Evolutionary conservation across 441 rosid genomes (phyloP), one percentile per base, ranked within the genome.

Genomic region (Manihot esculenta): DNA sequence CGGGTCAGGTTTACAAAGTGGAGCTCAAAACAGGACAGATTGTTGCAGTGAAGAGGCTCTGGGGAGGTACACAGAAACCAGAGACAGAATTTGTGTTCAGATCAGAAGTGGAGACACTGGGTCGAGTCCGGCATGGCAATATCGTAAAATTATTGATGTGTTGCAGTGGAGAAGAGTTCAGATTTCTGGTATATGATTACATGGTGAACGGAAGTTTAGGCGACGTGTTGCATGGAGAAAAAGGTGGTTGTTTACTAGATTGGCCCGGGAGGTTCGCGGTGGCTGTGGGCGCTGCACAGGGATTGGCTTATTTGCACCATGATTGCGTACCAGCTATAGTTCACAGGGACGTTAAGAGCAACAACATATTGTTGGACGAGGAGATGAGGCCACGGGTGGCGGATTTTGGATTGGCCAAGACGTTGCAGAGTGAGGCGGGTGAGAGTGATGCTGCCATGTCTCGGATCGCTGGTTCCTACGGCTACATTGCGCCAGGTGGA

Each of bases 401-500:
- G 0, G 97, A 92, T 79, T 92, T 89, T 6, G 97, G 96, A 59
- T 73, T 92, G 70, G 96, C 97, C 14, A 92, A 87, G 84, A 58
- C 82, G 26, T 70, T 89, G 72, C 83, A 73, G 53, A 66, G 65
- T 42, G 74, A 68, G 54, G 64, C 0, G 2, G 76, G 54, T 2
- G 72, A 57, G 10, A 62, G 56, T 54, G 84, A 76, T 17, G 73
- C 64, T 26, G 66, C 64, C 11, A 85, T 79, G 89, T 88, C 92
- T 0, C 80, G 82, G 49, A 71, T 91, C 1, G 91, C 87, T 27
- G 97, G 95, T 10, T 82, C 95, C 49, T 85, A 77, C 62, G 97
- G 97, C 66, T 89, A 91, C 71, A 89, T 89, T 62, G 97, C 97
- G 33, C 97, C 97, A 6, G 97, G 97, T 88, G 48, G 7, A 30